Conservation (phyloP, 1,139 yeast genomes). For the Yamadazyma trypodendri region DNA sequence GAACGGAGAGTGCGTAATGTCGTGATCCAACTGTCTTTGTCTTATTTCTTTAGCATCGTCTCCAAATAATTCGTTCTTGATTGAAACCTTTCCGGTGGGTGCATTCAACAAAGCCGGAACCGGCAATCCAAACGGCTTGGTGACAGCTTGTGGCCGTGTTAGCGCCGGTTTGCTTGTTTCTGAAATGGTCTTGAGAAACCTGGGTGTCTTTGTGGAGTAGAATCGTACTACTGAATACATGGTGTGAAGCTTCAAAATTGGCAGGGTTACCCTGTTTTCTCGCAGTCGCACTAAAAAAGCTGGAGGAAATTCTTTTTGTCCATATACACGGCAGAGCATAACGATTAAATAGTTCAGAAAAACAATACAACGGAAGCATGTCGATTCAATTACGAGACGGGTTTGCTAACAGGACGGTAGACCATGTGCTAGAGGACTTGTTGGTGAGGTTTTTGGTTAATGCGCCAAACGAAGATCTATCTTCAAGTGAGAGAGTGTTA, state of each 20-base stretch:
- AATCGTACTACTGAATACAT: slow-evolving; percentile 6
- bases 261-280: slow-evolving; percentile 1
- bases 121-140: slow-evolving; percentile 44
- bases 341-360: not conserved
- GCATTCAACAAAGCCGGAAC: slow-evolving; percentile 31
- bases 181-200: slow-evolving; percentile 27
- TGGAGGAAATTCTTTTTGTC: slow-evolving; percentile 1
- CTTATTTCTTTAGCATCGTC: slow-evolving; percentile 52
- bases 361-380: slow-evolving; percentile 26
- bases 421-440: slow-evolving; percentile 80
- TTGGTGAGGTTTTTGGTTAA: slow-evolving; percentile 87
- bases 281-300: too few species aligned
- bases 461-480: slow-evolving; percentile 87
- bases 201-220: slow-evolving; percentile 18
- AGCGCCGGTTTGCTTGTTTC: slow-evolving; percentile 32
- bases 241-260: not conserved
- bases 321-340: not conserved
- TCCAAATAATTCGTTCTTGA: slow-evolving; percentile 30
- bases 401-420: slow-evolving; percentile 58
- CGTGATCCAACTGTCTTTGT: slow-evolving; percentile 60
- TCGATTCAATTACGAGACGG: slow-evolving; percentile 59
- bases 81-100: slow-evolving; percentile 19
- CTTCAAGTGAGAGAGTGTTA: slow-evolving; percentile 81
- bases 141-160: slow-evolving; percentile 25
- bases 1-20: slow-evolving; percentile 83